Evolutionary conservation across 192 early-diverging fungal species (phyloP), one percentile per base, ranked within the genome.

Genomic region (Diversispora epigaea): DNA sequence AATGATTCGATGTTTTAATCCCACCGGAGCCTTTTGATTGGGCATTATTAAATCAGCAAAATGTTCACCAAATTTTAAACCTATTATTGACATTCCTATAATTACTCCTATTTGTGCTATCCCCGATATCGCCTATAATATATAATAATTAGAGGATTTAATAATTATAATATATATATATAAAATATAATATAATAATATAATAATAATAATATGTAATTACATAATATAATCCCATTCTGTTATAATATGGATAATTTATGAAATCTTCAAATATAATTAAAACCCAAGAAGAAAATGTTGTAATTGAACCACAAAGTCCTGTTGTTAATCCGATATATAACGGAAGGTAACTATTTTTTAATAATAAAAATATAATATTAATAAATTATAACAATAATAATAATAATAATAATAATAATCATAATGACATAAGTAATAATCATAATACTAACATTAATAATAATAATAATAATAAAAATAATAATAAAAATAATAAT

Each of bases 231-330:
- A 81, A 64, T 12, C 47, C 76, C 19, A 68, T 65, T 17, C 79
- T 80, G 25, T 47, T 6, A 43, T 68, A 45, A 17, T 45, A 77
- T 61, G 56, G 1, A 1, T 78, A 72, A 68, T 86, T 84, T 44
- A 82, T 72, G 43, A 87, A 73, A 41, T 79, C 80, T 46, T 77
- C 40, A 67, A 88, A 90, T 4, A 86, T 81, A 6, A 76, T 84
- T 45, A 92, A 74, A 67, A 87, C 87, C 91, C 91, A 94, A 0
- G 91, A 91, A 14, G 93, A 94, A 70, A 94, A 94, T 0, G 91
- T 91, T 0, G 93, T 94, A 9, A 94, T 92, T 1, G 93, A 94
- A 0, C 93, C 93, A 69, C 93, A 94, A 45, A 94, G 85, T 3
- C 93, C 93, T 6, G 88, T 89, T 12, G 86, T 82, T 0, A 93